A percentile compares a stretch with the other conserved stretches of the same genome.
phyloP scores from a whole-genome alignment of 2,329 filamentous ascomycete species.

The Pseudofabraea citricarpa region DNA sequence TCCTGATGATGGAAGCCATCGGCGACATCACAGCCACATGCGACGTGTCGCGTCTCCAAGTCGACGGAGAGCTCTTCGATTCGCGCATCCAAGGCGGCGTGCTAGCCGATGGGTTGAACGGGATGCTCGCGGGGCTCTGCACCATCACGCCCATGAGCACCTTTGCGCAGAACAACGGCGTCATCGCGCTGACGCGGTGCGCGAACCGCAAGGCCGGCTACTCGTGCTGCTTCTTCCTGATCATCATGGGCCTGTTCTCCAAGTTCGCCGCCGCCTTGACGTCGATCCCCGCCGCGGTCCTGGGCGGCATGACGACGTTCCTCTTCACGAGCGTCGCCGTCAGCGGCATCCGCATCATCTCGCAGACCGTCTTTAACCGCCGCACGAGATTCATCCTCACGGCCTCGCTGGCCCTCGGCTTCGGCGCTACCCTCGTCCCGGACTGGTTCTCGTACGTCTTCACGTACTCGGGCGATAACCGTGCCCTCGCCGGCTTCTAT shows the following conservation, averaged over 20 bases:
- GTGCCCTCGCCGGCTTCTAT: slow-evolving; percentile 64
- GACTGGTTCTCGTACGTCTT: slow-evolving; percentile 69
- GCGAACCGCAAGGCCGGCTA: slow-evolving; percentile 79
- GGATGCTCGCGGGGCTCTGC: slow-evolving; percentile 68
- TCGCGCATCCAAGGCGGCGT: slow-evolving; percentile 75
- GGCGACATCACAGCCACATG: slow-evolving; percentile 78
- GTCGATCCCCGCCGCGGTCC: slow-evolving; percentile 63
- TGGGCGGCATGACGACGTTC: slow-evolving; percentile 75
- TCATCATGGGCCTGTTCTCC: slow-evolving; percentile 77
- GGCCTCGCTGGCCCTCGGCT: slow-evolving; percentile 67
- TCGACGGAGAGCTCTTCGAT: slow-evolving; percentile 68
- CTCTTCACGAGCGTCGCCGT: slow-evolving; percentile 74
- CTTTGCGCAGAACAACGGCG: slow-evolving; percentile 81
- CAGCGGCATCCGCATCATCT: slow-evolving; percentile 72
- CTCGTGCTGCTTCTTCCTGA: slow-evolving; percentile 69
- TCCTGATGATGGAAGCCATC: slow-evolving; percentile 74
- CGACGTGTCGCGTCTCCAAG: slow-evolving; percentile 72
- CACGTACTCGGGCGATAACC: slow-evolving; percentile 65
- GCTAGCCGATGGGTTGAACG: slow-evolving; percentile 72
- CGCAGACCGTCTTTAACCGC: slow-evolving; percentile 66
- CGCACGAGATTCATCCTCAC: slow-evolving; percentile 80
- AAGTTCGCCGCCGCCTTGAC: slow-evolving; percentile 80
- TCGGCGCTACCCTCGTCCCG: slow-evolving; percentile 62
- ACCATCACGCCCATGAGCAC: slow-evolving; percentile 77
- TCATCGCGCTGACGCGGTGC: slow-evolving; percentile 76